Evolutionary conservation across 164 flowering plant species (phyloP).

Genomic region (Taxillus chinensis): DNA sequence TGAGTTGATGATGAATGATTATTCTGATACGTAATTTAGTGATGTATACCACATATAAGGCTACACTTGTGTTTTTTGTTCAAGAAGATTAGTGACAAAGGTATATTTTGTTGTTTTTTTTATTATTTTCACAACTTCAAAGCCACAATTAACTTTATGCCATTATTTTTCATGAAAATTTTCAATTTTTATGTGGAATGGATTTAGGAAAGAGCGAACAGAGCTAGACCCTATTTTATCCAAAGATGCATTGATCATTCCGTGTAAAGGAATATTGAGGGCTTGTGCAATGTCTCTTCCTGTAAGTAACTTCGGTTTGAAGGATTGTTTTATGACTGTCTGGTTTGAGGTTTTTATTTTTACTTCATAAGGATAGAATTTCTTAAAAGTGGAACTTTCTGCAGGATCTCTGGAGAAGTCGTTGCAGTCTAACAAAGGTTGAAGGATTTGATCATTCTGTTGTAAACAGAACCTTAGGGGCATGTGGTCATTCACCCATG

Average conservation of each 20-base stretch:
- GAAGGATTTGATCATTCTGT: conserved; percentile 89
- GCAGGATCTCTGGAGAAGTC: conserved; percentile 93
- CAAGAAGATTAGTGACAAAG: too few relatives aligned
- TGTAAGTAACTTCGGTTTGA: conserved; percentile 31
- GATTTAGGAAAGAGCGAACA: conserved; percentile 69
- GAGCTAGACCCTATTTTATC: conserved; percentile 52
- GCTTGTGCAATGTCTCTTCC: conserved; percentile 93
- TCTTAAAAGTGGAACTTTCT: not conserved
- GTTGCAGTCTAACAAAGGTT: conserved; percentile 44
- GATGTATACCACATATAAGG: too few relatives aligned
- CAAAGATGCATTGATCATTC: conserved; percentile 55
- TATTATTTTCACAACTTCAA: too few relatives aligned
- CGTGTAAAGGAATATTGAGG: conserved; percentile 72
- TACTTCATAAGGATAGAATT: too few relatives aligned
- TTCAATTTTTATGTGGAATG: conserved; percentile 2
- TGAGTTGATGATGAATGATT: too few relatives aligned
- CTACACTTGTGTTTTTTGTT: too few relatives aligned
- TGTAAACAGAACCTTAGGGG: conserved; percentile 69
- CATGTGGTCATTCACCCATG: conserved; percentile 51
- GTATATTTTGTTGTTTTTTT: too few relatives aligned
- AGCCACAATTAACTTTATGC: too few relatives aligned
- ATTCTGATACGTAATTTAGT: too few relatives aligned
- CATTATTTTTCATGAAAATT: not conserved
- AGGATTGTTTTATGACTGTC: not conserved
- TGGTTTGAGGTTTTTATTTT: not conserved